Percentiles rank a stretch among this genome's conserved stretches.
These are phyloP conservation scores for Diaporthe caulivora DNA, from an alignment of 2,329 filamentous ascomycete genomes.

Conservation along the genomic window DNA sequence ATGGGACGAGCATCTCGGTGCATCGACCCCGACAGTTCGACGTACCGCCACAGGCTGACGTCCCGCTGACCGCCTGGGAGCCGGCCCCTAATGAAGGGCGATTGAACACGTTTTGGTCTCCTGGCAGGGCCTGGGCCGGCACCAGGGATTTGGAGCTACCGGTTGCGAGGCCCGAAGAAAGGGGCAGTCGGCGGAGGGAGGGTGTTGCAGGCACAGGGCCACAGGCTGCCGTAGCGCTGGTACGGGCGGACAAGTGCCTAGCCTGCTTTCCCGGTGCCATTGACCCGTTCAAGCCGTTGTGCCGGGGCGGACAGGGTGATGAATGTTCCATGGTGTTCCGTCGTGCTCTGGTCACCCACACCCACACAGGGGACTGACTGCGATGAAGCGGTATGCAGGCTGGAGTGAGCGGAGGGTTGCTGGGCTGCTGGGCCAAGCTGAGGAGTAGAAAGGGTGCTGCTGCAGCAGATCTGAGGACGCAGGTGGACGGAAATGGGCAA, in stretches of 20 bases:
- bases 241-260: background rate
- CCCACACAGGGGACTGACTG: no score
- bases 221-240: constrained; percentile 30
- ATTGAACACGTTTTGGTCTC: constrained; percentile 1
- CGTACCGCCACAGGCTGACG: background rate
- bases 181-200: background rate
- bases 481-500: background rate
- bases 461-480: constrained; percentile 12
- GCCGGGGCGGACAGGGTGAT: no score
- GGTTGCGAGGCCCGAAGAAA: constrained; percentile 33
- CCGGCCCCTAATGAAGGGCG: background rate
- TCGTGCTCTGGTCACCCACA: background rate
- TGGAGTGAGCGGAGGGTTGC: background rate
- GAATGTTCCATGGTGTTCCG: background rate
- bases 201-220: constrained; percentile 3
- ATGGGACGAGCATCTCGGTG: background rate
- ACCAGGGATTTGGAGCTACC: constrained; percentile 10
- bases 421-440: constrained; percentile 8
- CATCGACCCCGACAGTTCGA: background rate
- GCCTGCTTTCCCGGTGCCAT: constrained; percentile 23
- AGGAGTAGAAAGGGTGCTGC: background rate
- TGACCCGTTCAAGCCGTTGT: no score
- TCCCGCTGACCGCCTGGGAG: constrained; percentile 13
- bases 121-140: constrained; percentile 2
- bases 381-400: constrained; percentile 9